Evolutionary conservation across 78 protist genomes (phyloP), one percentile per base, ranked within the genome.

Genomic region (Goniomonas avonlea): DNA sequence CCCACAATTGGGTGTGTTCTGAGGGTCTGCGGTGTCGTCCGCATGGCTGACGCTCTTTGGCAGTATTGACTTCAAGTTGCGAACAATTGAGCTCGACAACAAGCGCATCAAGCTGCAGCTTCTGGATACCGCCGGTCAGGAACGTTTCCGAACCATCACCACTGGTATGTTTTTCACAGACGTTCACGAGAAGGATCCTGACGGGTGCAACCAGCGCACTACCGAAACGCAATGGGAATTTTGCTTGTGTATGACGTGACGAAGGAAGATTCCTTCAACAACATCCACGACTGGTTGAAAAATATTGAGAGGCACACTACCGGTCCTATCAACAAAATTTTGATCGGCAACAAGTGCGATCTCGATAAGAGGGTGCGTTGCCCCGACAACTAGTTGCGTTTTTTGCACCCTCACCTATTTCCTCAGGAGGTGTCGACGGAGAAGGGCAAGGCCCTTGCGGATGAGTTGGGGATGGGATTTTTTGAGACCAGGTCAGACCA

Each of bases 201-300:
- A n/a, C n/a, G n/a, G n/a, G n/a, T n/a, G n/a, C n/a, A n/a, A n/a
- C n/a, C 91, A 50, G 96, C 98, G 0, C 95, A 95, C 80, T 97
- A 97, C 88, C 90, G 99, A 29, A 98, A 98, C 17, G 98, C 99
- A n/a, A 95, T 94, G 97, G 99, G 97, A 25, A 92, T 90, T 29
- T 73, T 96, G 5, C 85, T 96, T 43, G 94, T 94, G 40, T 96
- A 93, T 76, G 98, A 96, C 68, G 94, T 94, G 1, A 94, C 99
- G 13, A 88, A 91, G 74, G 90, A 80, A 29, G 48, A 80, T 37
- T 83, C 93, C 17, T 90, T 90, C 79, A 70, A 75, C 32, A 85
- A 79, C 45, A 63, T 8, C 37, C 11, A 11, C 41, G 61, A 59
- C 15, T 81, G 85, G 85, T 37, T 81, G 38, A 45, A 65, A 66